Base-by-base conservation (phyloP, 495 filamentous ascomycete genomes). In the Penicillium egyptiacum region DNA sequence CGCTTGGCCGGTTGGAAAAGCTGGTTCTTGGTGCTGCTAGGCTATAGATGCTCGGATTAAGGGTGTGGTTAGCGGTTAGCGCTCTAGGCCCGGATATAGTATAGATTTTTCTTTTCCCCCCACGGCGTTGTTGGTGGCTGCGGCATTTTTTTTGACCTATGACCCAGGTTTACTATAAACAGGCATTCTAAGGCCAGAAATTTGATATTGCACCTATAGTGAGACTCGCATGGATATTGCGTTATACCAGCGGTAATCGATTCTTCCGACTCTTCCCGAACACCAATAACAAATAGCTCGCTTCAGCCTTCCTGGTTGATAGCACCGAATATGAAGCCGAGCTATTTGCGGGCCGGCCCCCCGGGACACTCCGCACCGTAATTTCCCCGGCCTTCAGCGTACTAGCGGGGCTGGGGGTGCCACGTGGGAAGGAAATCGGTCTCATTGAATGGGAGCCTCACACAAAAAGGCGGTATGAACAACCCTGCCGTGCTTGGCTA, bases 401-500 rank as follows among this genome's bases (percentile, higher is more conserved):
- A 39, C 16, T 39, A 19, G 39, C 20, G 40, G 50, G 19, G 45
- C 53, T 43, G 56, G 46, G 19, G 40, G 46, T 47, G 53, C 59
- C 63, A 68, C 66, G 63, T 68, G 63, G 63, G 63, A 16, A 39
- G 22, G 31, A 41, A 22, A 3, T 33, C 39, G 17, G 48, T 19
- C 35, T 35, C 49, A 58, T 58, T 62, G 50, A 68, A 33, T 58
- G 57, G 51, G 37, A 46, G 55, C 46, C 46, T 37, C 45, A 16
- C 26, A 9, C 30, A 55, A 62, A 65, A 60, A 56, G 54, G 59
- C 59, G 62, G 59, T 65, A 56, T 67, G 43, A 14, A 33, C 22
- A 30, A 19, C 37, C 45, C 12, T 37, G 47, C 20, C 23, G 19
- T 37, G 20, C 47, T 57, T 45, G 42, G 42, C 52, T n/a, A n/a